phyloP scores from a whole-genome alignment of 441 rosid species.

The Aquilaria agallochum region DNA sequence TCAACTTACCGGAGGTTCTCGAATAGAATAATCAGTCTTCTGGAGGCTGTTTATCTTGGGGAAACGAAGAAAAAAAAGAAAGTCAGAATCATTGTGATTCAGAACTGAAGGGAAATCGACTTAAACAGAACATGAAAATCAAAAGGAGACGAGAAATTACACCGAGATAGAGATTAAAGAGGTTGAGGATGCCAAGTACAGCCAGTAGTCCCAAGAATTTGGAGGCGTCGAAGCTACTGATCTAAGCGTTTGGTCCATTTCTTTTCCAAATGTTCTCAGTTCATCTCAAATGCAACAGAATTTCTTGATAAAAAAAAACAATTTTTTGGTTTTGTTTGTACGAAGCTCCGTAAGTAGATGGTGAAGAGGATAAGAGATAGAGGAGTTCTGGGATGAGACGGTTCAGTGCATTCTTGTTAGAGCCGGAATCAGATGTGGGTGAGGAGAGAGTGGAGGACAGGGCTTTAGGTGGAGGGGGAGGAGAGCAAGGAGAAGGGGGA shows the following conservation, averaged over 20 bases:
- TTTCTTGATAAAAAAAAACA: too few relatives aligned
- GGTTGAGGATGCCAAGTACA: slow-evolving; percentile 67
- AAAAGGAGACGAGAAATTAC: slow-evolving; percentile 24
- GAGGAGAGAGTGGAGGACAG: too few relatives aligned
- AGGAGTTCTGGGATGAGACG: too few relatives aligned
- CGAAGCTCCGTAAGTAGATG: not conserved
- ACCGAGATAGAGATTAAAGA: slow-evolving; percentile 80
- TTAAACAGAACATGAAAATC: not conserved
- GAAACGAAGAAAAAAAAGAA: slow-evolving; percentile 3
- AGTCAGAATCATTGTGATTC: not conserved
- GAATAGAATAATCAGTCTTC: slow-evolving; percentile 59
- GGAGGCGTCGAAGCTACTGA: slow-evolving; percentile 41
- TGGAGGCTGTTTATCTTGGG: slow-evolving; percentile 67
- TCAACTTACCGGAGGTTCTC: slow-evolving; percentile 74
- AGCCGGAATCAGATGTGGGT: too few relatives aligned
- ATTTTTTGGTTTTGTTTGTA: too few relatives aligned
- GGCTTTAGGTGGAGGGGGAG: too few relatives aligned
- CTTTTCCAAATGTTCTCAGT: not conserved
- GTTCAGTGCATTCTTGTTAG: too few relatives aligned
- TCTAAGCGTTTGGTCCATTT: slow-evolving; percentile 53
- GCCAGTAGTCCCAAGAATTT: slow-evolving; percentile 54
- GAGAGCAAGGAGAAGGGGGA: too few relatives aligned
- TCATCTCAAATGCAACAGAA: slow-evolving; percentile 2
- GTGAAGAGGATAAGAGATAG: too few relatives aligned
- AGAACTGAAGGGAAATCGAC: not conserved